phyloP scores from a whole-genome alignment of 495 filamentous ascomycete genomes.

The Apiosordaria backusii region DNA sequence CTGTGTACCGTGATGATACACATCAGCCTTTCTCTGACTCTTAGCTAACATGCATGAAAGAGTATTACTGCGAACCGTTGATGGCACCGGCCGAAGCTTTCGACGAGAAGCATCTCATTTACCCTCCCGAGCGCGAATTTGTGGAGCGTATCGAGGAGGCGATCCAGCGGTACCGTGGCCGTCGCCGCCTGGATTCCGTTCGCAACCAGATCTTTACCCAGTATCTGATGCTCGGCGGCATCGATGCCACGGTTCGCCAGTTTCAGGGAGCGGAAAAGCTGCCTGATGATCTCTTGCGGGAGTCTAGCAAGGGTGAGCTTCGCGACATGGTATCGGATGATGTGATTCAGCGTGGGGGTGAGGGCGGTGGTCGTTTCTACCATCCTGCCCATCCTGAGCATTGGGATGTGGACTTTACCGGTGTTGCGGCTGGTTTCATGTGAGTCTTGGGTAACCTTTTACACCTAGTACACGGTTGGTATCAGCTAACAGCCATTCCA shows the following conservation, averaged over 20 bases:
- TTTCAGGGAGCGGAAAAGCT: constrained; percentile 60
- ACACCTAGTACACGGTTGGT: background rate
- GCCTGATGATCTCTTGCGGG: constrained; percentile 52
- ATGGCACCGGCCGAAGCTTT: constrained; percentile 62
- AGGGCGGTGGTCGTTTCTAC: constrained; percentile 36
- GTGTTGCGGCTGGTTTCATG: constrained; percentile 75
- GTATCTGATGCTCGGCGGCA: constrained; percentile 81
- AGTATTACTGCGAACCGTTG: constrained; percentile 73
- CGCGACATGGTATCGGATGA: constrained; percentile 58
- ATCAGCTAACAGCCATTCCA: constrained; percentile 18
- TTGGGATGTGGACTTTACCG: constrained; percentile 79
- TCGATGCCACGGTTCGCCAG: constrained; percentile 61
- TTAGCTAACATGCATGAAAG: constrained; percentile 31
- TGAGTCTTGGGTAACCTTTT: constrained; percentile 36
- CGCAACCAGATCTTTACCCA: constrained; percentile 66
- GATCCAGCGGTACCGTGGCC: constrained; percentile 72
- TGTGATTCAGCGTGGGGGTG: constrained; percentile 43
- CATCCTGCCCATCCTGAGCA: constrained; percentile 42
- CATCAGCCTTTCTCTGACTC: background rate
- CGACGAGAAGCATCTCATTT: constrained; percentile 47
- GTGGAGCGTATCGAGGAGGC: constrained; percentile 72
- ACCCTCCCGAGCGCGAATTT: constrained; percentile 28
- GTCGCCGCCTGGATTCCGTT: constrained; percentile 64
- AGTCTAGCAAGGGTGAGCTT: constrained; percentile 55
- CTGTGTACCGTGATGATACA: constrained; percentile 1